A percentile compares a stretch with the other conserved stretches of the same genome.
Evolutionary conservation across 2,329 filamentous ascomycete species (phyloP).

Genomic region (Westerdykella aurantiaca): DNA sequence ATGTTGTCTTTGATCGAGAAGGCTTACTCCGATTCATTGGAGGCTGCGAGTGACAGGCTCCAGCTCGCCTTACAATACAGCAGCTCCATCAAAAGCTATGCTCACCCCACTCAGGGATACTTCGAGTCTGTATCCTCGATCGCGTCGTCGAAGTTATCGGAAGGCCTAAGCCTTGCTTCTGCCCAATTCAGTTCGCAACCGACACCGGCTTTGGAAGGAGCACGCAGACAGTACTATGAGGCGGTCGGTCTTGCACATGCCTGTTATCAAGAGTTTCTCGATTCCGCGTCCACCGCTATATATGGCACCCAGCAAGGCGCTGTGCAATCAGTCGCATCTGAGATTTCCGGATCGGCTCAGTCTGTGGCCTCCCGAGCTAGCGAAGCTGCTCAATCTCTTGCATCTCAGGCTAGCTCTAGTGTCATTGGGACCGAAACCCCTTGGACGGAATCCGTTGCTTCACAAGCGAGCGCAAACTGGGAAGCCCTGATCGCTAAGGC

Average conservation of each 20-base stretch:
- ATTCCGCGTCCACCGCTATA: constrained; percentile 64
- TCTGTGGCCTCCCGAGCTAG: constrained; percentile 45
- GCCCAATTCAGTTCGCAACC: constrained; percentile 62
- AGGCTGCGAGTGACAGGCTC: constrained; percentile 56
- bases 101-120: constrained; percentile 42
- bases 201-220: constrained; percentile 54
- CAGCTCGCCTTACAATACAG: constrained; percentile 49
- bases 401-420: constrained; percentile 43
- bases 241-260: constrained; percentile 73
- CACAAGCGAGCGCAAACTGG: constrained; percentile 58
- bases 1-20: constrained; percentile 63
- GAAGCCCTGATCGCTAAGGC: constrained; percentile 58
- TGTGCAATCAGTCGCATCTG: constrained; percentile 30
- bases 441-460: constrained; percentile 50
- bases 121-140: constrained; percentile 58
- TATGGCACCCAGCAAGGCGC: constrained; percentile 44
- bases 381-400: constrained; percentile 43
- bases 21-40: constrained; percentile 61
- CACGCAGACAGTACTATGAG: constrained; percentile 68
- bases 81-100: constrained; percentile 36
- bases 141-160: constrained; percentile 62
- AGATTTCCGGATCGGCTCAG: constrained; percentile 39
- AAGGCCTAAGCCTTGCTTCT: constrained; percentile 65
- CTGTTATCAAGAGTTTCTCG: constrained; percentile 69
- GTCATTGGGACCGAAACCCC: constrained; percentile 46